These are phyloP conservation scores for Hirschioporus abietinus DNA, from an alignment of 768 basidiomycete genomes.

Conservation along the genomic window DNA sequence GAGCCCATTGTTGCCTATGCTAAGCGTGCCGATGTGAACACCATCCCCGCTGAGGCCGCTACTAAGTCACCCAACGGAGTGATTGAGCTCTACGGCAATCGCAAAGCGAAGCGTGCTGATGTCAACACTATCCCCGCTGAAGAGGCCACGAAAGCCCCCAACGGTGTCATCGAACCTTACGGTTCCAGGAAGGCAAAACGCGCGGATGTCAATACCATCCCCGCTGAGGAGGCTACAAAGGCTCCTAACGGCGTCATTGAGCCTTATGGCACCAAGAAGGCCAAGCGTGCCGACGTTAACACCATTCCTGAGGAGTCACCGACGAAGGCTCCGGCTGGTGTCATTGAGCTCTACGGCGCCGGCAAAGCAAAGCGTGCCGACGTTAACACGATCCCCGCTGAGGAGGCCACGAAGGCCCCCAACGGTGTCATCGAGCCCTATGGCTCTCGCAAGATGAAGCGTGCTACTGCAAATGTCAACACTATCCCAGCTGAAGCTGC, in stretches of 20 bases:
- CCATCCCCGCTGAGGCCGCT: slow-evolving; percentile 25
- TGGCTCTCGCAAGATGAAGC: slow-evolving; percentile 17
- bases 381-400: slow-evolving; percentile 26
- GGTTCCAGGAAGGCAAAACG: slow-evolving; percentile 13
- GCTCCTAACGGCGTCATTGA: slow-evolving; percentile 1
- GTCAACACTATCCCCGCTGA: slow-evolving; percentile 28
- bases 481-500: slow-evolving; percentile 13
- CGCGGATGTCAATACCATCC: slow-evolving; percentile 17
- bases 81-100: slow-evolving; percentile 9
- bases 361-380: slow-evolving; percentile 18
- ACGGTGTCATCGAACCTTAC: slow-evolving; percentile 26
- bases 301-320: slow-evolving; percentile 25
- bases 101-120: slow-evolving; percentile 17
- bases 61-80: slow-evolving; percentile 18
- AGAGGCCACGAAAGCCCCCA: slow-evolving; percentile 23
- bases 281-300: slow-evolving; percentile 12
- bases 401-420: slow-evolving; percentile 29
- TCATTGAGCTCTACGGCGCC: slow-evolving; percentile 20
- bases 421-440: slow-evolving; percentile 29
- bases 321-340: slow-evolving; percentile 18
- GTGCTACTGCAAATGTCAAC: slow-evolving; percentile 13
- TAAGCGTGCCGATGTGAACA: slow-evolving; percentile 21
- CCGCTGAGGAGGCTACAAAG: slow-evolving; percentile 1
- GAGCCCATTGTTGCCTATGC: slow-evolving; percentile 40
- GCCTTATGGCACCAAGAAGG: slow-evolving; percentile 14